A percentile compares a stretch with the other conserved stretches of the same genome.
These are phyloP conservation scores for Solanum rostratum DNA, from an alignment of 257 asterid genomes.

Conservation along the genomic window DNA sequence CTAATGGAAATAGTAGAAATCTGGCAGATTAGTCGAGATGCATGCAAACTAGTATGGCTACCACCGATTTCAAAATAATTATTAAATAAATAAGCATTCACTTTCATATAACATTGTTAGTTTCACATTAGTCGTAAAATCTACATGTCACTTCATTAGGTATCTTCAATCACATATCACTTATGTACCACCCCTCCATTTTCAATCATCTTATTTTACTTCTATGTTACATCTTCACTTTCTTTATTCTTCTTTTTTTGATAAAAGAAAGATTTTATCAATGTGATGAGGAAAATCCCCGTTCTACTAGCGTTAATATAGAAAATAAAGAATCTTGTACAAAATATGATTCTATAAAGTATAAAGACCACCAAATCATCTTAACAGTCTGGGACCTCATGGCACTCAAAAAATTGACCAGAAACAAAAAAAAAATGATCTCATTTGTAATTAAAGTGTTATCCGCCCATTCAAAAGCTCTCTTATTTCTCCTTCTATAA, in stretches of 20 bases:
- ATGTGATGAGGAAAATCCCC: not conserved
- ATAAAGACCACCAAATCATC: not conserved
- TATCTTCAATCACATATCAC: not conserved
- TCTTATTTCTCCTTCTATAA: not conserved
- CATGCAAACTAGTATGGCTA: not conserved
- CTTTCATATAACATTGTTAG: not conserved
- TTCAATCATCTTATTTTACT: not conserved
- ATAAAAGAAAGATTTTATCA: not conserved
- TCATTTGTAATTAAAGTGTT: not conserved
- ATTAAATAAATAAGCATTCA: not conserved
- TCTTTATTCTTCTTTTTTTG: not conserved
- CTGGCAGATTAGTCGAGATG: not conserved
- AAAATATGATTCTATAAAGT: not conserved
- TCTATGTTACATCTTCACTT: not conserved
- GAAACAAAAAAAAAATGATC: not conserved
- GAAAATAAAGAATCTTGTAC: not conserved
- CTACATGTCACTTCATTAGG: not conserved
- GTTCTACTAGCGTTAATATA: not conserved
- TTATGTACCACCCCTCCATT: not conserved
- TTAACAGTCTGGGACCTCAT: not conserved
- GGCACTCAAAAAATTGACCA: not conserved
- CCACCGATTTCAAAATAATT: not conserved
- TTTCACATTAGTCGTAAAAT: not conserved
- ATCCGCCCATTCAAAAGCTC: not conserved
- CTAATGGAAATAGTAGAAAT: not conserved